phyloP scores from a whole-genome alignment of 495 filamentous ascomycete genomes.

The Wilcoxina mikolae region DNA sequence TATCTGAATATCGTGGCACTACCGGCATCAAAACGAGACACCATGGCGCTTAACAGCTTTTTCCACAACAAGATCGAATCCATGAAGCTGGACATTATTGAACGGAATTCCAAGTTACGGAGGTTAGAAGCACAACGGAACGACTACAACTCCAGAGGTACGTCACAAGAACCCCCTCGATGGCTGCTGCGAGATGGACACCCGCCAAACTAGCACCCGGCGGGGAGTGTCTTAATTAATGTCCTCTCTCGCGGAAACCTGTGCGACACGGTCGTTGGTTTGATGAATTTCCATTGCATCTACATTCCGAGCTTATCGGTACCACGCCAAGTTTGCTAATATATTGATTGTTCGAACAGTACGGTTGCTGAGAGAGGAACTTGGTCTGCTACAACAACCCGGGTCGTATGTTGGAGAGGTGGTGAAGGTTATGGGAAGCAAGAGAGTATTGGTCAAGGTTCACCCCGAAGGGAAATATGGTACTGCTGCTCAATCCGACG shows the following conservation, averaged over 20 bases:
- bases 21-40: constrained; percentile 35
- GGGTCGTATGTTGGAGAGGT: constrained; percentile 98
- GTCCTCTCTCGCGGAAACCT: no score
- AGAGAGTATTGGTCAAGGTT: constrained; percentile 97
- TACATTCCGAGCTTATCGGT: no score
- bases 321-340: not conserved
- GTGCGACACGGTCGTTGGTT: no score
- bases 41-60: constrained; percentile 97
- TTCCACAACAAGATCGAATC: constrained; percentile 99
- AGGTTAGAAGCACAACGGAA: constrained; percentile 96
- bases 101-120: constrained; percentile 87
- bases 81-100: constrained; percentile 99
- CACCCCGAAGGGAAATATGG: constrained; percentile 99
- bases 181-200: no score
- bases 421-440: constrained; percentile 98
- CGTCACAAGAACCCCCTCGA: no score
- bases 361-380: constrained; percentile 84
- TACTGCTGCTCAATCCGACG: constrained; percentile 33
- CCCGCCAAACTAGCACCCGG: no score
- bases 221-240: no score
- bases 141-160: constrained; percentile 87
- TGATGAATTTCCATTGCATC: no score
- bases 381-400: constrained; percentile 89
- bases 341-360: constrained; percentile 36
- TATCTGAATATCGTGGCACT: constrained; percentile 10